Percentiles rank a stretch among this genome's conserved stretches.
Evolutionary conservation across 768 basidiomycete genomes (phyloP).

Genomic region (Chiua virens): DNA sequence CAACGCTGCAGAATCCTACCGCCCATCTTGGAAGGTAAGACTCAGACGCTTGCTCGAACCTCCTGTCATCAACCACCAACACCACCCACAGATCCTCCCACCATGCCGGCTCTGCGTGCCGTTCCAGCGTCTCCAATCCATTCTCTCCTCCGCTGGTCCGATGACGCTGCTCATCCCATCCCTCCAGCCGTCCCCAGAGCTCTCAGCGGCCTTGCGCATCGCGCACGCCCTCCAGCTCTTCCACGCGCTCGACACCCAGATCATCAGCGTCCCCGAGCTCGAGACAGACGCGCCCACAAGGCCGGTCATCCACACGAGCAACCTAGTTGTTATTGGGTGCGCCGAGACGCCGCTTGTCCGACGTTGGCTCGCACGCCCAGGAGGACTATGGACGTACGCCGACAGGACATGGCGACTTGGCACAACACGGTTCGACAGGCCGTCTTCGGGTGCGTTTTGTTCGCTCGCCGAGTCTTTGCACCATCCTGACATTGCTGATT

Average conservation of each 20-base stretch:
- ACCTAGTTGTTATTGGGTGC: slow-evolving; percentile 59
- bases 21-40: slow-evolving; percentile 25
- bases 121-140: slow-evolving; percentile 55
- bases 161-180: slow-evolving; percentile 58
- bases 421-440: slow-evolving; percentile 14
- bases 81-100: slow-evolving; percentile 6
- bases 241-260: slow-evolving; percentile 67
- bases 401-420: slow-evolving; percentile 18
- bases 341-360: slow-evolving; percentile 35
- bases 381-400: slow-evolving; percentile 18
- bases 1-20: not conserved
- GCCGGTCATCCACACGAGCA: slow-evolving; percentile 34
- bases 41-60: no score
- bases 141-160: slow-evolving; percentile 55
- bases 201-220: slow-evolving; percentile 61
- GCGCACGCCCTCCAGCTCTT: slow-evolving; percentile 67
- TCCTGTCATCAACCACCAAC: not conserved
- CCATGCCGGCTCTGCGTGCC: slow-evolving; percentile 5
- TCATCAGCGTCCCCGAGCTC: slow-evolving; percentile 42
- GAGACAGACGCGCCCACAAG: slow-evolving; percentile 18
- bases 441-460: slow-evolving; percentile 19
- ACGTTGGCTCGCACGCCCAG: slow-evolving; percentile 28
- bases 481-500: not conserved
- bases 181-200: slow-evolving; percentile 29
- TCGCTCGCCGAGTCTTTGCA: not conserved